Evolutionary conservation across 306 rosid genomes (phyloP), one percentile per base, ranked within the genome.

Genomic region (Prunus campanulata): DNA sequence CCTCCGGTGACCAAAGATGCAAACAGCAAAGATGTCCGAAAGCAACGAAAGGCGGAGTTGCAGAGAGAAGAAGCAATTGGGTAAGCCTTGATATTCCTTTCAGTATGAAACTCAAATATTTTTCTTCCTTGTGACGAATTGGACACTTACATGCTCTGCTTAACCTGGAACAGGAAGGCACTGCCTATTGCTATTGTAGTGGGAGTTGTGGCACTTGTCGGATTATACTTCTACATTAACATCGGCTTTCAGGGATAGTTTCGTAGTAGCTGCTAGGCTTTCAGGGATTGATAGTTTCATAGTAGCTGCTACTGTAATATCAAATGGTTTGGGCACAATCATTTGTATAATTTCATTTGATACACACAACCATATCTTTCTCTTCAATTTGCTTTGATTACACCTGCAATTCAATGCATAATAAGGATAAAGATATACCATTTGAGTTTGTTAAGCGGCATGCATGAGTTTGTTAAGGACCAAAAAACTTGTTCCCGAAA

Each of bases 31-130:
- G 93, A 85, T 27, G 85, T 79, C 39, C 82, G 97, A 64, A 94
- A 94, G 89, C 85, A 86, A 16, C 74, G 97, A 20, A 94, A 94
- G 80, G 87, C 87, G 1, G 81, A 89, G 74, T 60, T 94, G 57
- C 75, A 90, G 82, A 89, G 77, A 86, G 96, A 90, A 18, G 96
- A 90, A 80, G 76, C 96, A 71, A 49, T 90, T 72, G 98, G 93
- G 93, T 90, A 80, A 83, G 85, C 66, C 75, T 16, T 29, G 74
- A 76, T 24, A 27, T 30, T 14, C 51, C 11, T 3, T 22, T 46
- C 59, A 15, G 30, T 14, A 8, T 2, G 39, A 14, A 14, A 62
- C 24, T 19, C 30, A 48, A 42, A 2, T 1, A 27, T 8, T 46
- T 24, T 54, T 9, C 25, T 29, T 51, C 27, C 49, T 30, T 44